phyloP scores from a whole-genome alignment of 2,329 filamentous ascomycete genomes.

The Sarocladium kiliense region DNA sequence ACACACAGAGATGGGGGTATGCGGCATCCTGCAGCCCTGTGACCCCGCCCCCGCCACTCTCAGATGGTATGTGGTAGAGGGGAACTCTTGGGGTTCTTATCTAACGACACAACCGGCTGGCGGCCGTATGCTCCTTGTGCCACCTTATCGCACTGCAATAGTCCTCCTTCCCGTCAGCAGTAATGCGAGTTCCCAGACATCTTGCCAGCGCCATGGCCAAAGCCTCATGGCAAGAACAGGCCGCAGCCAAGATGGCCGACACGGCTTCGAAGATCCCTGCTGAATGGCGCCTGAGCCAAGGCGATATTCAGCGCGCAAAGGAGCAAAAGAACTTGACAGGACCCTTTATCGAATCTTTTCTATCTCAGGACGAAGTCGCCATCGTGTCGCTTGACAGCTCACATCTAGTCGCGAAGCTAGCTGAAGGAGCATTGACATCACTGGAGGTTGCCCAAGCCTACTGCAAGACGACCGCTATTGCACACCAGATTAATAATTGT shows the following conservation, averaged over 20 bases:
- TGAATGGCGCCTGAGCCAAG: neutral
- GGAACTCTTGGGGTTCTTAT: too few species aligned
- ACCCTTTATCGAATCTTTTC: neutral
- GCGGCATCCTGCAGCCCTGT: too few species aligned
- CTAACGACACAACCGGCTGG: too few species aligned
- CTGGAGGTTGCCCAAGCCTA: neutral
- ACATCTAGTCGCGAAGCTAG: neutral
- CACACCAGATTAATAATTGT: conserved; percentile 25
- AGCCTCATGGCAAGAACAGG: neutral
- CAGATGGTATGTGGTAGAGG: too few species aligned
- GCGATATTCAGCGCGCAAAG: neutral
- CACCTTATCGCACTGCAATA: too few species aligned
- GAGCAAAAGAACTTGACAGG: neutral
- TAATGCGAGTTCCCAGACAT: too few species aligned
- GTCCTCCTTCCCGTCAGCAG: too few species aligned
- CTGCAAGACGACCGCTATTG: neutral
- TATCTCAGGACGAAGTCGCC: neutral
- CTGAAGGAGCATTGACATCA: neutral
- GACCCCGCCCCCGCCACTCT: too few species aligned
- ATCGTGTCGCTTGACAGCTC: neutral
- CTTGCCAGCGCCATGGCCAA: neutral
- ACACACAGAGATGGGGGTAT: too few species aligned
- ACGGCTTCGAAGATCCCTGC: neutral
- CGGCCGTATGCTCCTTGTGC: too few species aligned
- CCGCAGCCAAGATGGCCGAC: neutral